Conservation (phyloP, 2,329 filamentous ascomycete species). For the Talaromyces sp. region DNA sequence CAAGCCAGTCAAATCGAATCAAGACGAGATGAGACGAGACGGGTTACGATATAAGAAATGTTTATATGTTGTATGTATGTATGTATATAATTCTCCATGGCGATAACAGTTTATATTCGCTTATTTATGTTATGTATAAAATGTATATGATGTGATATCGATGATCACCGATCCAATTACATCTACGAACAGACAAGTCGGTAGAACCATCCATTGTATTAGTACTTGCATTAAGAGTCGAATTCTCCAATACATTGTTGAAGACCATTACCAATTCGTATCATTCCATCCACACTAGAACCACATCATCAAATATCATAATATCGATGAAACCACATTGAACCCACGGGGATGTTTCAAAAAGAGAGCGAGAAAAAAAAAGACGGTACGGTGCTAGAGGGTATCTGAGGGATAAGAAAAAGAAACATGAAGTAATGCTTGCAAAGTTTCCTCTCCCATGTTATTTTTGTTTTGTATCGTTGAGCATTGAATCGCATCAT, state of each 20-base stretch:
- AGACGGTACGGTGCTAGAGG: not conserved
- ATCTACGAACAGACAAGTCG: not conserved
- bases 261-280: not conserved
- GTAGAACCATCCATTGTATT: not conserved
- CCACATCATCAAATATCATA: conserved; percentile 8
- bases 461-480: not conserved
- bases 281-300: not conserved
- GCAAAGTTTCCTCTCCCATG: not conserved
- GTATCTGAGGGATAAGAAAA: conserved; percentile 2
- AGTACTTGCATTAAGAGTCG: not conserved
- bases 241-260: not conserved
- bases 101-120: not conserved
- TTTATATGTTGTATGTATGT: not conserved
- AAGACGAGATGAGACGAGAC: not conserved
- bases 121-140: not conserved
- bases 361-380: not conserved
- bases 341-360: not conserved
- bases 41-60: not conserved
- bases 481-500: not conserved
- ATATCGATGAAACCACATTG: conserved; percentile 3
- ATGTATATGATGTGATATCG: not conserved
- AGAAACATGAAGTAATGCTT: not conserved
- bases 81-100: not conserved
- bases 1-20: too few relatives aligned
- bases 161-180: not conserved